These are phyloP conservation scores for Phytophthora idaei DNA, from an alignment of 352 stramenopile species.

Conservation along the genomic window DNA sequence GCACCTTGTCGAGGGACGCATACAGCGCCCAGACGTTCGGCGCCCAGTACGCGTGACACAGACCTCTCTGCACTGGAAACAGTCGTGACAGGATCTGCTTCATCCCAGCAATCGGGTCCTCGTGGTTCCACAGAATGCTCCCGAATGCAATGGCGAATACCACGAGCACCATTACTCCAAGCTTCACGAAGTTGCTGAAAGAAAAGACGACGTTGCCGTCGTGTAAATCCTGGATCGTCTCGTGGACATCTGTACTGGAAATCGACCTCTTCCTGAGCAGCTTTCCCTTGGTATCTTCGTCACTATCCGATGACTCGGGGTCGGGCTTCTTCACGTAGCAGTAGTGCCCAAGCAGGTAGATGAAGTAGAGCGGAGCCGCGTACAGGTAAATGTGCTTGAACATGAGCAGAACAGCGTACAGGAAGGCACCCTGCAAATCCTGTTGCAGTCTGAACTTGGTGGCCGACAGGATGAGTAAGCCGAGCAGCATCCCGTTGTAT, in stretches of 20 bases:
- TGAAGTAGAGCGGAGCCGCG: conserved; percentile 95
- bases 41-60: conserved; percentile 99
- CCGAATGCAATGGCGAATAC: conserved; percentile 88
- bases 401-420: conserved; percentile 95
- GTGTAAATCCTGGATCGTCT: conserved; percentile 67
- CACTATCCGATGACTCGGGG: conserved; percentile 18
- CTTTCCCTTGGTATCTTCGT: conserved; percentile 23
- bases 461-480: conserved; percentile 92
- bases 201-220: conserved; percentile 67
- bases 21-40: conserved; percentile 99
- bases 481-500: conserved; percentile 98
- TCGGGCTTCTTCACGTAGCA: conserved; percentile 66
- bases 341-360: conserved; percentile 94
- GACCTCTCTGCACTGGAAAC: conserved; percentile 96
- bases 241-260: conserved; percentile 70
- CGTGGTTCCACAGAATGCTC: conserved; percentile 60
- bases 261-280: conserved; percentile 65
- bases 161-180: conserved; percentile 85
- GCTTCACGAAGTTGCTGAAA: conserved; percentile 70
- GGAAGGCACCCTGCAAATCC: conserved; percentile 85
- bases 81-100: conserved; percentile 93
- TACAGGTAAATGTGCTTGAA: conserved; percentile 99
- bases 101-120: conserved; percentile 54
- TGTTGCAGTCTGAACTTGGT: conserved; percentile 79
- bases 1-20: conserved; percentile 87